Conservation (phyloP, 208 protist genomes). For the Acanthamoeba sp. region DNA sequence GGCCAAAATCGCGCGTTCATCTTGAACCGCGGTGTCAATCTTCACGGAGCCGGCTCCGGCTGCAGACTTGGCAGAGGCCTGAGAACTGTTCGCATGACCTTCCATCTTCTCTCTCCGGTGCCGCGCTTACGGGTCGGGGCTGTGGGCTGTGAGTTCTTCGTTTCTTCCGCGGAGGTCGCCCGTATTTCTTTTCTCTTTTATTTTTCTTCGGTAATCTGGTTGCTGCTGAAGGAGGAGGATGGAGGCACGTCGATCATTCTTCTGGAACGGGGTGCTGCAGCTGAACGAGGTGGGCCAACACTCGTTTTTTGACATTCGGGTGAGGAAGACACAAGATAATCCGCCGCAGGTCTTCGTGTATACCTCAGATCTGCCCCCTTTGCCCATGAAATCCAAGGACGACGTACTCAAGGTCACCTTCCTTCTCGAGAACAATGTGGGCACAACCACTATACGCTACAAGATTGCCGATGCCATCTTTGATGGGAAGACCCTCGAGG, state of each 20-base stretch:
- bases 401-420: conserved; percentile 56
- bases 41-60: neutral
- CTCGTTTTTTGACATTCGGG: conserved; percentile 48
- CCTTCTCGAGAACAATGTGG: conserved; percentile 73
- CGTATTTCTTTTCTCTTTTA: neutral
- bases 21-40: neutral
- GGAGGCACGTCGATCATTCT: conserved; percentile 64
- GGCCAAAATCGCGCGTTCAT: conserved; percentile 10
- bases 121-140: neutral
- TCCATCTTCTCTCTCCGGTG: neutral
- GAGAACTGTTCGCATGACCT: neutral
- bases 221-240: neutral
- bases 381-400: conserved; percentile 61
- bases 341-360: conserved; percentile 39
- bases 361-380: conserved; percentile 50
- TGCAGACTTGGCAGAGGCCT: neutral
- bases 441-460: conserved; percentile 56
- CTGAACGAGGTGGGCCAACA: conserved; percentile 52
- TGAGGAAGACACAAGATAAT: conserved; percentile 6
- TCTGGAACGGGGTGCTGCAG: conserved; percentile 68
- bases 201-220: neutral
- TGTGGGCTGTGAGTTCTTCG: neutral
- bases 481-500: conserved; percentile 20
- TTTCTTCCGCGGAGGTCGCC: neutral
- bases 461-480: conserved; percentile 70